Conservation (phyloP, 169 alveolate genomes). For the Pseudocohnilembus persalinus region DNA sequence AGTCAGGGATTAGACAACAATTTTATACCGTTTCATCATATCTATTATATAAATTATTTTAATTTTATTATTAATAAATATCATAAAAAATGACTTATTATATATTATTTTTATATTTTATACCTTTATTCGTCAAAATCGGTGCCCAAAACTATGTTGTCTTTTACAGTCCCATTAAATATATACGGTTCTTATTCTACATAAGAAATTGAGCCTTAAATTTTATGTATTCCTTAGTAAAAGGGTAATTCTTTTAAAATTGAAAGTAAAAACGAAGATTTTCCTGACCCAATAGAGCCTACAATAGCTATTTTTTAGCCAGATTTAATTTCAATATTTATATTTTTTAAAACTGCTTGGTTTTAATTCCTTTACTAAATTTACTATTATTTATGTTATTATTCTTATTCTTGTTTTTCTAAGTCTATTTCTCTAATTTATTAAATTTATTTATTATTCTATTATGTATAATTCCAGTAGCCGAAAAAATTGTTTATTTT, state of each 20-base stretch:
- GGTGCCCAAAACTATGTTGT: conserved; percentile 88
- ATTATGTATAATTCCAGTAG: not conserved
- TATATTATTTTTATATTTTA: no score
- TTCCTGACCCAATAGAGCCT: conserved; percentile 89
- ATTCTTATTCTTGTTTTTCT: not conserved
- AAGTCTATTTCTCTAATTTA: not conserved
- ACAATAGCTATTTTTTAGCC: conserved; percentile 84
- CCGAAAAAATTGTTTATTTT: not conserved
- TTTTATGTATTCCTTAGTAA: conserved; percentile 17
- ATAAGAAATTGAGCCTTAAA: conserved; percentile 28
- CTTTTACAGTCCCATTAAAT: conserved; percentile 79
- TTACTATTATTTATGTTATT: not conserved
- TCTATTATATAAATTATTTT: no score
- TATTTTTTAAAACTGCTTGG: conserved; percentile 50
- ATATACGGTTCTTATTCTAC: conserved; percentile 84
- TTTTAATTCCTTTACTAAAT: no score
- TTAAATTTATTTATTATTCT: not conserved
- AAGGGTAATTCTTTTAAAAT: conserved; percentile 48
- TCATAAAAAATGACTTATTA: no score
- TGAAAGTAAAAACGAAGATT: conserved; percentile 73
- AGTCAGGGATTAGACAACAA: conserved; percentile 66
- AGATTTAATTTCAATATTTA: conserved; percentile 63
- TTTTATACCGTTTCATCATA: conserved; percentile 64
- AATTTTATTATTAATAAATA: no score
- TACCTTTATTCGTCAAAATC: conserved; percentile 57